Base-by-base conservation (phyloP, 371 early-diverging fungal species). In the Rhizomucor miehei region DNA sequence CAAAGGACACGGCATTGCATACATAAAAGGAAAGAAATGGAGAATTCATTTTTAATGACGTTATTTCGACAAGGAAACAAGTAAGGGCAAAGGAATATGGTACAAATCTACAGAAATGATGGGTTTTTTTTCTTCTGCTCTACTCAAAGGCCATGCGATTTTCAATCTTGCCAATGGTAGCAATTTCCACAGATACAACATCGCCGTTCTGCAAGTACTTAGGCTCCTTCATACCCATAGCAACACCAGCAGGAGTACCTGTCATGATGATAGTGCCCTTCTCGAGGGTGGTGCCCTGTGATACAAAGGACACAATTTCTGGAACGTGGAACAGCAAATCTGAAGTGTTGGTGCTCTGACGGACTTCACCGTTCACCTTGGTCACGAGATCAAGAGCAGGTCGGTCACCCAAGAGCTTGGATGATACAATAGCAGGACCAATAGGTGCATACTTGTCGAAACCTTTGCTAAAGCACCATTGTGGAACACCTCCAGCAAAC, bases 391-490 rank as follows among this genome's bases (percentile, higher is more conserved):
- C 45, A 16, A 84, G 67, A 10, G 50, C 65, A 44, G 81, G 73
- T 16, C 82, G 80, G 23, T 80, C 65, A 25, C 75, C 67, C 37
- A 85, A 64, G 12, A 77, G 19, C 20, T 55, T 60, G 13, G 68
- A 47, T 1, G 80, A 79, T 1, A 81, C 81, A 40, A 85, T 57
- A 20, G 65, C 61, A 13, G 85, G 85, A 8, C 85, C 85, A 35
- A 84, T 53, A 23, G 85, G 82, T 3, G 79, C 72, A 52, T 77
- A 85, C 46, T 80, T 81, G 49, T 85, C 85, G 63, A 85, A 85
- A 20, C 77, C 73, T 51, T 82, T 83, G 40, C 70, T 66, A 65
- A 82, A 85, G 49, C 70, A 72, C 85, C 84, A 85, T 59, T 82
- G 84, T 20, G 65, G 65, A 49, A 64, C 60, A 36, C 65, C 65